Percentiles rank a stretch among this genome's conserved stretches.
Conservation (phyloP, 2,329 filamentous ascomycete species). For the Stylonectria norvegica region DNA sequence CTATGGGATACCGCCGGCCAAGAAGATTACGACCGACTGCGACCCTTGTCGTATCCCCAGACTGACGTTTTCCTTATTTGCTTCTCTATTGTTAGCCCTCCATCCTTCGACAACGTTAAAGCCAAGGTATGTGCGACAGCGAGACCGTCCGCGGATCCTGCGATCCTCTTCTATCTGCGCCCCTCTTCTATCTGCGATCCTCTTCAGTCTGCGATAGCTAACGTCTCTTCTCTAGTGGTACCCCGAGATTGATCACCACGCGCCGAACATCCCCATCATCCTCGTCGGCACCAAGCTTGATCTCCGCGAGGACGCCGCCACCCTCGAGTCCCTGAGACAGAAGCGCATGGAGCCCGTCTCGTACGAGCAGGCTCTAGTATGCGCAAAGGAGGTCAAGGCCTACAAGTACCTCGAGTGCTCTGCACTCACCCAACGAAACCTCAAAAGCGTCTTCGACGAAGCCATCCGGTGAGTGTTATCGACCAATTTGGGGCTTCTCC, state of each 20-base stretch:
- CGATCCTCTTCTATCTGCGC: background rate
- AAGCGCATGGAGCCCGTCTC: slow-evolving; percentile 98
- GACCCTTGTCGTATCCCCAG: slow-evolving; percentile 94
- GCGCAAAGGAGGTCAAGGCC: slow-evolving; percentile 90
- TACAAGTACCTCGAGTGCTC: slow-evolving; percentile 99
- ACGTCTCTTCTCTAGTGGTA: slow-evolving; percentile 65
- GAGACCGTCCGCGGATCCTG: background rate
- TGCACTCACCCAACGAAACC: slow-evolving; percentile 88
- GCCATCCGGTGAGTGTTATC: slow-evolving; percentile 78
- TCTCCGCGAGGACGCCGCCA: slow-evolving; percentile 82
- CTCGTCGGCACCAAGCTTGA: slow-evolving; percentile 97
- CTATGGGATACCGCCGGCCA: slow-evolving; percentile 98
- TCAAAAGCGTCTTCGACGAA: slow-evolving; percentile 99
- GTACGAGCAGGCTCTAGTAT: slow-evolving; percentile 84
- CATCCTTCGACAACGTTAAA: slow-evolving; percentile 98
- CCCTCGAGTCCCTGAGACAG: slow-evolving; percentile 75
- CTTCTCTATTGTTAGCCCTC: slow-evolving; percentile 96
- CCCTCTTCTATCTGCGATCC: no score
- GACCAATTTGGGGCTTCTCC: background rate
- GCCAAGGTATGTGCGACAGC: slow-evolving; percentile 76
- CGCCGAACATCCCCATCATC: slow-evolving; percentile 92
- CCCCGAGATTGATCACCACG: slow-evolving; percentile 96
- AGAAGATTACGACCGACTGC: slow-evolving; percentile 95
- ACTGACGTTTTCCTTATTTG: slow-evolving; percentile 98
- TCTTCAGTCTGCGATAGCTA: slow-evolving; percentile 7